These are phyloP conservation scores for Pseudocercospora musae DNA, from an alignment of 2,329 filamentous ascomycete species.

Conservation along the genomic window DNA sequence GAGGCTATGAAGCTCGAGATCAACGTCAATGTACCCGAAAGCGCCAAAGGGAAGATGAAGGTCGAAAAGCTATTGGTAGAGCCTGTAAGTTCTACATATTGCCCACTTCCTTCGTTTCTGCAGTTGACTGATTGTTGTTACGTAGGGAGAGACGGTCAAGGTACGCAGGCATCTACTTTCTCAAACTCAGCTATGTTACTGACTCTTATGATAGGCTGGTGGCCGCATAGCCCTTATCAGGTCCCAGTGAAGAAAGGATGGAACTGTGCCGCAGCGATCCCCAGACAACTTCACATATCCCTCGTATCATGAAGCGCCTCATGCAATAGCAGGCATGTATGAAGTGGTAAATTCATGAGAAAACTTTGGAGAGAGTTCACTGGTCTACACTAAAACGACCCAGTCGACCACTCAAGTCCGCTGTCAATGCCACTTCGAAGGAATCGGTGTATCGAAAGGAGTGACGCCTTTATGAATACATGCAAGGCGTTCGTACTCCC, in stretches of 20 bases:
- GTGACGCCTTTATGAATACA: background rate
- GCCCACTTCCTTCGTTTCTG: background rate
- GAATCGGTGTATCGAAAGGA: background rate
- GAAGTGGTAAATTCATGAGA: background rate
- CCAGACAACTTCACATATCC: background rate
- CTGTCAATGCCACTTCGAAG: background rate
- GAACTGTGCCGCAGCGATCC: background rate
- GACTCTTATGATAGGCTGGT: background rate
- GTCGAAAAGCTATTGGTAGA: slow-evolving; percentile 44
- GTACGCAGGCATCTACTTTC: background rate
- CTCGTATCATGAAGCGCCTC: background rate
- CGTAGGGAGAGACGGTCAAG: slow-evolving; percentile 12
- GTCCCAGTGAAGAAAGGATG: background rate
- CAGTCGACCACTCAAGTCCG: background rate
- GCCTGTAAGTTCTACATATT: slow-evolving; percentile 31
- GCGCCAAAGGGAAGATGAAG: slow-evolving; percentile 25
- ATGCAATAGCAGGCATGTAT: background rate
- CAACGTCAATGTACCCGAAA: slow-evolving; percentile 41
- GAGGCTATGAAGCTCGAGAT: slow-evolving; percentile 50
- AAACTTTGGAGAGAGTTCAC: background rate
- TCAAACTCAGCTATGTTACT: background rate
- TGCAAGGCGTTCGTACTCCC: background rate
- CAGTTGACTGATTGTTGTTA: background rate
- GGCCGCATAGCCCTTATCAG: slow-evolving; percentile 9
- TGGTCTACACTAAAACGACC: background rate